These are phyloP conservation scores for Brassica juncea DNA, from an alignment of 345 rosid species.

Conservation along the genomic window DNA sequence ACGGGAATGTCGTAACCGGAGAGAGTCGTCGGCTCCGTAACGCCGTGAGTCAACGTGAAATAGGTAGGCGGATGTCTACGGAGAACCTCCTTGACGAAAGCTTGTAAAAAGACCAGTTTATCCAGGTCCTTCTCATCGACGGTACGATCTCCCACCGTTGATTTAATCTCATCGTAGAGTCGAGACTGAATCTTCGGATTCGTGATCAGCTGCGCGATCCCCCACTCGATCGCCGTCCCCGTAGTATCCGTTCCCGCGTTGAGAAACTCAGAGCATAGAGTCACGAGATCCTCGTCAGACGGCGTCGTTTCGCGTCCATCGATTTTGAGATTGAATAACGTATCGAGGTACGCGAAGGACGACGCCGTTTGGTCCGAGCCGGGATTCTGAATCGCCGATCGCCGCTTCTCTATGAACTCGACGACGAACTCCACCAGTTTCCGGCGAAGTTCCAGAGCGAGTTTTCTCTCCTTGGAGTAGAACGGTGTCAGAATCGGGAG, in stretches of 20 bases:
- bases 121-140: slow-evolving; percentile 69
- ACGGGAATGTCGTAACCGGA: slow-evolving; percentile 72
- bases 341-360: slow-evolving; percentile 79
- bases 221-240: slow-evolving; percentile 80
- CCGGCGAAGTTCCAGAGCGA: slow-evolving; percentile 57
- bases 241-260: slow-evolving; percentile 63
- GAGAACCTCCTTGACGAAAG: slow-evolving; percentile 69
- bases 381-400: slow-evolving; percentile 50
- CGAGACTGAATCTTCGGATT: slow-evolving; percentile 69
- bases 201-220: slow-evolving; percentile 66
- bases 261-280: slow-evolving; percentile 83
- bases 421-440: slow-evolving; percentile 59
- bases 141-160: slow-evolving; percentile 48
- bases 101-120: slow-evolving; percentile 60
- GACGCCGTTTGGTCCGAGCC: slow-evolving; percentile 53
- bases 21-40: slow-evolving; percentile 59
- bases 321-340: slow-evolving; percentile 60
- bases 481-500: slow-evolving; percentile 75
- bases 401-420: slow-evolving; percentile 57
- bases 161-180: slow-evolving; percentile 58
- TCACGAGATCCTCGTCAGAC: slow-evolving; percentile 67
- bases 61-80: slow-evolving; percentile 85
- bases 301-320: slow-evolving; percentile 61
- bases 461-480: slow-evolving; percentile 65
- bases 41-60: slow-evolving; percentile 71